Evolutionary conservation across 371 early-diverging fungal species (phyloP).

Genomic region (Syncephalis plumigaleata): DNA sequence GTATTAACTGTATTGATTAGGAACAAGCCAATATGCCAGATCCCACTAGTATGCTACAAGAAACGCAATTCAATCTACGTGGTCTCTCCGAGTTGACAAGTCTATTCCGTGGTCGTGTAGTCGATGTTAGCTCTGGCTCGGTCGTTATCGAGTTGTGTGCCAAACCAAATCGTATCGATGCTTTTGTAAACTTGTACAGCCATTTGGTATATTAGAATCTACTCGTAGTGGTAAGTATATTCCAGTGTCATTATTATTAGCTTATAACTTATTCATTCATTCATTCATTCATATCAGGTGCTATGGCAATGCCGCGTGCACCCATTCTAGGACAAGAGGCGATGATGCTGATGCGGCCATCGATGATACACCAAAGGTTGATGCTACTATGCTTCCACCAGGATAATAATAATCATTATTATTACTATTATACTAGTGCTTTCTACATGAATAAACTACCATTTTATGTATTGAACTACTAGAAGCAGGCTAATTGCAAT

Average conservation of each 20-base stretch:
- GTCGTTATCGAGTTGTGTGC: constrained; percentile 75
- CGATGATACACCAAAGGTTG: constrained; percentile 35
- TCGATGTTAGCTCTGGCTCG: constrained; percentile 72
- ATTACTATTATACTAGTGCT: constrained; percentile 1
- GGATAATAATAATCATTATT: constrained; percentile 31
- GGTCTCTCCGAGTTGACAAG: constrained; percentile 65
- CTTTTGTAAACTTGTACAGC: constrained; percentile 83
- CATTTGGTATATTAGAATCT: constrained; percentile 88
- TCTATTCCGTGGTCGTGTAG: constrained; percentile 74
- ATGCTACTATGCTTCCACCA: constrained; percentile 81
- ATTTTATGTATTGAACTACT: background rate
- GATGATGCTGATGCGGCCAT: constrained; percentile 30
- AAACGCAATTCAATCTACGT: constrained; percentile 60
- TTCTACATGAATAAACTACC: constrained; percentile 11
- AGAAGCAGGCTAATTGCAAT: no score
- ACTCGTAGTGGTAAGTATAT: constrained; percentile 57
- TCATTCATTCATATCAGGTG: constrained; percentile 28
- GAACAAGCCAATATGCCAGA: constrained; percentile 1
- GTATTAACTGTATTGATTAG: no score
- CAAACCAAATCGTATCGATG: constrained; percentile 68
- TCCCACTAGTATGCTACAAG: constrained; percentile 30
- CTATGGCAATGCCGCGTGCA: constrained; percentile 89
- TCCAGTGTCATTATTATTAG: background rate
- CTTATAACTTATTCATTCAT: background rate
- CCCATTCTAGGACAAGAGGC: constrained; percentile 56